Evolutionary conservation across 2,329 filamentous ascomycete species (phyloP), one percentile per base, ranked within the genome.

Genomic region (Alternaria ethzedia): DNA sequence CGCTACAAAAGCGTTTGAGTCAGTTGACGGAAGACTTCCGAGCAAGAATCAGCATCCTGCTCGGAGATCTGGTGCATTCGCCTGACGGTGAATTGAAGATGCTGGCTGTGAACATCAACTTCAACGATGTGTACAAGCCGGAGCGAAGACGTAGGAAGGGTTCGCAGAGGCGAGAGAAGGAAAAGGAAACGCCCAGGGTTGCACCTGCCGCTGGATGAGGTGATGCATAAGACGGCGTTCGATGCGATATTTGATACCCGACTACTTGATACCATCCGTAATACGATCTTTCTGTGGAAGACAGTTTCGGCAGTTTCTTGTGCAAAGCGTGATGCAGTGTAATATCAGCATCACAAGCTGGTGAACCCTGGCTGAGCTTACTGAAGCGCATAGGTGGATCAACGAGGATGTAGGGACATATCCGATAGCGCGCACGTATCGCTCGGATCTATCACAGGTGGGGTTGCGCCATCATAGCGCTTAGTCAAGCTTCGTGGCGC

Each of bases 61-160:
- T 99, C 4, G 94, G 96, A 13, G 96, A 99, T 78, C 80, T 99
- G 67, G 91, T 93, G 9, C 95, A 96, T 81, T 95, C 98, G 81
- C 91, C 94, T 1, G 96, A 99, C 78, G 90, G 94, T 55, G 96
- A 99, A 79, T 93, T 99, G 89, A 87, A 95, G 58, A 98, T 98
- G 84, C 82, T 99, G 69, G 96, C 93, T 43, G 94, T 98, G 50
- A 92, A 96, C 44, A 98, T 99, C 93, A 99, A 98, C 82, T 99
- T 98, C 81, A 99, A 99, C 81, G 95, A 98, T 78, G 92, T 97
- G 25, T 98, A 98, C 80, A 88, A 92, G 80, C 92, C 93, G 13
- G 87, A 90, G 47, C 86, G 89, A 73, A 87, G 90, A 78, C 89
- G 89, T 81, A 82, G 86, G 62, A 74, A 77, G 50, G 65, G 64